Evolutionary conservation across 495 filamentous ascomycete genomes (phyloP).

Genomic region (Penicillium manginii): DNA sequence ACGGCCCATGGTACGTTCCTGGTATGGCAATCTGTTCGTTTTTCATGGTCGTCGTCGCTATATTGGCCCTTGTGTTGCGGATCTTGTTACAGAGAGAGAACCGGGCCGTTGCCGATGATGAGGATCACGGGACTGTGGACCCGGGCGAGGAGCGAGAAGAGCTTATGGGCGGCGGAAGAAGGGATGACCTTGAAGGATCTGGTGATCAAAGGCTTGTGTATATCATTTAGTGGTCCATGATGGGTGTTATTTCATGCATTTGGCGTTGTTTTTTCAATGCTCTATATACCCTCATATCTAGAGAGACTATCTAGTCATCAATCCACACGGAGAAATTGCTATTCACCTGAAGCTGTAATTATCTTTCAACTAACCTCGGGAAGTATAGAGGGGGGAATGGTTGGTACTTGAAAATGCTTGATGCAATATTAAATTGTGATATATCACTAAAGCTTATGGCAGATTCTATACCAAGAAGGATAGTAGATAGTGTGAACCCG

Average conservation of each 20-base stretch:
- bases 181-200: slow-evolving; percentile 24
- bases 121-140: slow-evolving; percentile 4
- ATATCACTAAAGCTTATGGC: not conserved
- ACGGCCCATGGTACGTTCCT: slow-evolving; percentile 61
- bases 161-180: slow-evolving; percentile 39
- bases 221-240: slow-evolving; percentile 27
- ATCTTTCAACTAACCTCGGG: not conserved
- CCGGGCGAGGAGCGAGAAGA: slow-evolving; percentile 40
- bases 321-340: not conserved
- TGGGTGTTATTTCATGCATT: not conserved
- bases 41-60: slow-evolving; percentile 57
- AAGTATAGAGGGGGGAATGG: not conserved
- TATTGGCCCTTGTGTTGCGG: slow-evolving; percentile 52
- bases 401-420: not conserved
- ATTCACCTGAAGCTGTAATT: not conserved
- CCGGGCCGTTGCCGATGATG: slow-evolving; percentile 11
- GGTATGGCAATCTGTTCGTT: slow-evolving; percentile 62
- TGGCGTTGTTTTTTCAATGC: slow-evolving; percentile 1
- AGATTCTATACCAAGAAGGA: no score
- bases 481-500: not conserved
- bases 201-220: slow-evolving; percentile 35
- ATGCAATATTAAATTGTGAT: slow-evolving; percentile 6
- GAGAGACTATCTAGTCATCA: not conserved
- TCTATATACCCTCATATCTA: not conserved
- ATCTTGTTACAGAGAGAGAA: slow-evolving; percentile 50